Conservation (phyloP, 169 alveolate species). For the Plasmodium gaboni region DNA sequence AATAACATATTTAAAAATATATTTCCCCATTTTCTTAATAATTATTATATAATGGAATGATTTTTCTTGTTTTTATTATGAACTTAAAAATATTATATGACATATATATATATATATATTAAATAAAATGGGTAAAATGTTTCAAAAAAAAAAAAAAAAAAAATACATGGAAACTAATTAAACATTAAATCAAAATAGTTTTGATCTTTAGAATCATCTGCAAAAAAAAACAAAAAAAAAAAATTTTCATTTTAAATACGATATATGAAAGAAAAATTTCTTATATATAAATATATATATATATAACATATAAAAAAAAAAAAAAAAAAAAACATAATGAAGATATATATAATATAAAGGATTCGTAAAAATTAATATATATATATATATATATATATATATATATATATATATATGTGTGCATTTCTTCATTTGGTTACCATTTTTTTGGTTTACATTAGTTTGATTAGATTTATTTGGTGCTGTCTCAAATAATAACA, state of each 20-base stretch:
- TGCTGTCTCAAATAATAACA: slow-evolving; percentile 61
- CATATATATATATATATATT: too few species aligned
- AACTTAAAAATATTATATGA: too few species aligned
- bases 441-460: slow-evolving; percentile 18
- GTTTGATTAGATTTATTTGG: slow-evolving; percentile 32
- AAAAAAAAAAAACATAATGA: background rate
- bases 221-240: slow-evolving; percentile 20
- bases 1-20: too few species aligned
- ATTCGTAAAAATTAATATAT: background rate
- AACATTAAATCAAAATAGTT: slow-evolving; percentile 40
- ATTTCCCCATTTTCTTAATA: too few species aligned
- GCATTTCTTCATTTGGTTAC: slow-evolving; percentile 11
- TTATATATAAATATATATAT: background rate
- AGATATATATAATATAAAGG: background rate
- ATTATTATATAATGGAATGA: too few species aligned
- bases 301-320: background rate
- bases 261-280: background rate
- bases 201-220: slow-evolving; percentile 31
- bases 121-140: too few species aligned
- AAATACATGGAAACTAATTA: background rate
- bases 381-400: slow-evolving; percentile 6
- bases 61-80: too few species aligned
- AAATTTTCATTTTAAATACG: background rate
- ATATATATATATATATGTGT: background rate
- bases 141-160: background rate